A percentile compares a stretch with the other conserved stretches of the same genome.
phyloP scores from a whole-genome alignment of 2,329 filamentous ascomycete species.

The Aspergillus floridensis region DNA sequence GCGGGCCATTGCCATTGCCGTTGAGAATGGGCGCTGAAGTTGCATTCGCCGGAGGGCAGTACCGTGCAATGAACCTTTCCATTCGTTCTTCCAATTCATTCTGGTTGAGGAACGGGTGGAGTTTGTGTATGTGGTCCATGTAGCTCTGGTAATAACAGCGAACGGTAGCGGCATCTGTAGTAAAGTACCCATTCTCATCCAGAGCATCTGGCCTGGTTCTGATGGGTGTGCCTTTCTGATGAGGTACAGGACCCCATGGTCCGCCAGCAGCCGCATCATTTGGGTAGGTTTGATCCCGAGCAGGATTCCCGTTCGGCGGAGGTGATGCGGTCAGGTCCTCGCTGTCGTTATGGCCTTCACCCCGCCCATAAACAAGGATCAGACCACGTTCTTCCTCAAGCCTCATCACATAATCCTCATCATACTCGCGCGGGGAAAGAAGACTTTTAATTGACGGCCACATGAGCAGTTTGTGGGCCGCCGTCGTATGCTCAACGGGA shows the following conservation, averaged over 20 bases:
- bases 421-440: conserved; percentile 55
- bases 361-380: conserved; percentile 72
- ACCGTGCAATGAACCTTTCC: conserved; percentile 49
- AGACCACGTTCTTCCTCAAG: conserved; percentile 72
- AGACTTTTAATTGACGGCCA: conserved; percentile 68
- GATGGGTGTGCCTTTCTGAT: conserved; percentile 26
- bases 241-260: conserved; percentile 50
- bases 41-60: conserved; percentile 38
- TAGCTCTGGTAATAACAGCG: conserved; percentile 55
- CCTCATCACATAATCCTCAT: conserved; percentile 70
- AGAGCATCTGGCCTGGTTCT: conserved; percentile 48
- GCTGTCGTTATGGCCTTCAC: conserved; percentile 67
- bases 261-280: conserved; percentile 47
- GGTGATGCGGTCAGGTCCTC: conserved; percentile 43
- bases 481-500: conserved; percentile 81
- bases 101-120: conserved; percentile 64
- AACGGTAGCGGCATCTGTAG: conserved; percentile 53
- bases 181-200: conserved; percentile 50
- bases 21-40: conserved; percentile 4
- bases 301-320: conserved; percentile 19
- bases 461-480: conserved; percentile 76
- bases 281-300: conserved; percentile 27
- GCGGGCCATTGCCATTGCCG: conserved; percentile 21
- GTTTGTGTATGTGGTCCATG: conserved; percentile 58
- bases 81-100: conserved; percentile 53